These are phyloP conservation scores for Pseudophaeomoniella oleicola DNA, from an alignment of 2,329 filamentous ascomycete species.

Conservation along the genomic window DNA sequence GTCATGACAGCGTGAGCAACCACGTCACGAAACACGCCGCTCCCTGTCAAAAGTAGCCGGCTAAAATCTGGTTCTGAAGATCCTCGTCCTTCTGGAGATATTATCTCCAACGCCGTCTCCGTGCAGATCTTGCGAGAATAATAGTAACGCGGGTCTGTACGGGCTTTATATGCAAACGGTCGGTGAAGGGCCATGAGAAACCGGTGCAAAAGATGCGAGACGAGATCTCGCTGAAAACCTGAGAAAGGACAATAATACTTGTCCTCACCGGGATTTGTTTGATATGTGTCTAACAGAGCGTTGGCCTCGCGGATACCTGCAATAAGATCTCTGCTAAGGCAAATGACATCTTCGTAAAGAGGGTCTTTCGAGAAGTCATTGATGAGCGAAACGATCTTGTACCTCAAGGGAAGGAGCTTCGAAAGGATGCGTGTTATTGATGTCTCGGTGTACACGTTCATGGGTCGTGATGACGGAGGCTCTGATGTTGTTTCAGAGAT, in stretches of 20 bases:
- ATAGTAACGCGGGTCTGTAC: slow-evolving; percentile 18
- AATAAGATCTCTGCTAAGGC: slow-evolving; percentile 16
- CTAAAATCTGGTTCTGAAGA: slow-evolving; percentile 8
- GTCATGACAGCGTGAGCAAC: slow-evolving; percentile 13
- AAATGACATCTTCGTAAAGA: slow-evolving; percentile 19
- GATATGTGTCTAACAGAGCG: not conserved
- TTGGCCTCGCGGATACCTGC: not conserved
- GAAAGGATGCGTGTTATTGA: slow-evolving; percentile 16
- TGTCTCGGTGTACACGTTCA: slow-evolving; percentile 11
- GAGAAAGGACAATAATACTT: slow-evolving; percentile 1
- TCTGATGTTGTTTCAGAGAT: slow-evolving; percentile 8
- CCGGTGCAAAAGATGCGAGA: slow-evolving; percentile 38
- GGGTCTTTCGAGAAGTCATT: slow-evolving; percentile 17
- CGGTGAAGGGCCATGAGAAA: slow-evolving; percentile 42
- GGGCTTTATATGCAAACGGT: slow-evolving; percentile 20
- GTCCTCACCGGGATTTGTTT: not conserved
- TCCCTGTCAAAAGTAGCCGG: slow-evolving; percentile 17
- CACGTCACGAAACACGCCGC: slow-evolving; percentile 21
- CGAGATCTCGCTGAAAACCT: slow-evolving; percentile 33
- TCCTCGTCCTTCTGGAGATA: slow-evolving; percentile 15
- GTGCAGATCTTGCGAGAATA: slow-evolving; percentile 23
- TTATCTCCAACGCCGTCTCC: slow-evolving; percentile 19
- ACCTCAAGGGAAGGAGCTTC: slow-evolving; percentile 15
- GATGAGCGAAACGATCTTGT: slow-evolving; percentile 16
- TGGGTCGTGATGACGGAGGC: not conserved